These are phyloP conservation scores for Colletotrichum chrysophilum DNA, from an alignment of 2,329 filamentous ascomycete genomes.

Conservation along the genomic window DNA sequence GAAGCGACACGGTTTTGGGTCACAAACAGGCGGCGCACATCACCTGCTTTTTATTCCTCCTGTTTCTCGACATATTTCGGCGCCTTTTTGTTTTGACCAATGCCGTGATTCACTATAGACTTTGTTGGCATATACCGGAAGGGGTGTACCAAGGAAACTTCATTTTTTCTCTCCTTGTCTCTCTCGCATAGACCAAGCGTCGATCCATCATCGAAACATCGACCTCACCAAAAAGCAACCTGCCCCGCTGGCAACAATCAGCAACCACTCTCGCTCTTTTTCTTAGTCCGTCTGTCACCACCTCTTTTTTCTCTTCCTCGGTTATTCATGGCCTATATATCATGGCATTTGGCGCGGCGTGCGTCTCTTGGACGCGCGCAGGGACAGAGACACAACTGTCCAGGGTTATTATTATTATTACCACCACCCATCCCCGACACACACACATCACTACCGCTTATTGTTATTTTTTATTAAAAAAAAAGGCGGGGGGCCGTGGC, in stretches of 20 bases:
- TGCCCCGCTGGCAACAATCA: background rate
- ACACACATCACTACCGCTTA: background rate
- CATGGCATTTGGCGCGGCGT: background rate
- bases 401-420: background rate
- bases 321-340: background rate
- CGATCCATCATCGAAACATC: background rate
- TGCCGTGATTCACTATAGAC: slow-evolving; percentile 6
- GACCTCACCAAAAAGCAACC: background rate
- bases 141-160: background rate
- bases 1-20: background rate
- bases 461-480: slow-evolving; percentile 14
- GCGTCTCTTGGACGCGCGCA: background rate
- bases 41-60: background rate
- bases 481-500: background rate
- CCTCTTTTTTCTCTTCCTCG: background rate
- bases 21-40: background rate
- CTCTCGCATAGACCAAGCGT: slow-evolving; percentile 1
- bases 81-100: background rate
- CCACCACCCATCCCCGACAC: background rate
- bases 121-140: slow-evolving; percentile 5
- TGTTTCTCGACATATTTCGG: background rate
- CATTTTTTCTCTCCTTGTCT: background rate
- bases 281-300: background rate
- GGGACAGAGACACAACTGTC: background rate
- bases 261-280: background rate